These are phyloP conservation scores for Casuarina equisetifolia DNA, from an alignment of 306 rosid genomes.

Conservation along the genomic window DNA sequence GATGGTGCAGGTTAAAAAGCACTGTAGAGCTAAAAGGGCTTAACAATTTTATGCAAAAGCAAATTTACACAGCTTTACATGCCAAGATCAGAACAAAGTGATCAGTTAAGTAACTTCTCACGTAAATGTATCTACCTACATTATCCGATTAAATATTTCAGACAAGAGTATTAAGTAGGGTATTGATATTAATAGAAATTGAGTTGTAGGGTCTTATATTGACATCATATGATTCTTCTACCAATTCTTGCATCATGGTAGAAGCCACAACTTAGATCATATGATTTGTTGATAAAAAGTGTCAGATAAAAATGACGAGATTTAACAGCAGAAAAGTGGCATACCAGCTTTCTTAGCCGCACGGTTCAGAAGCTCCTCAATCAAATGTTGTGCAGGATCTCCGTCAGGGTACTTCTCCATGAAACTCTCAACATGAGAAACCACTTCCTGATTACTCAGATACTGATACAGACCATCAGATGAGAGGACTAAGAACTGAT, in stretches of 20 bases:
- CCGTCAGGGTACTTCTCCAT: constrained; percentile 99
- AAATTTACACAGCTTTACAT: background rate
- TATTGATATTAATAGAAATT: background rate
- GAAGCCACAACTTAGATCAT: constrained; percentile 16
- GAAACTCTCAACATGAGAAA: constrained; percentile 85
- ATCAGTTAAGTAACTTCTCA: background rate
- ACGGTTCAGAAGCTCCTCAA: constrained; percentile 97
- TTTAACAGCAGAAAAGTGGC: constrained; percentile 21
- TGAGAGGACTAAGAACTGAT: constrained; percentile 94
- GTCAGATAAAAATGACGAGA: constrained; percentile 19
- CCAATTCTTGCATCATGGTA: background rate
- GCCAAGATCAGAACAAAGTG: background rate
- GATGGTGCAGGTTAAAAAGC: background rate
- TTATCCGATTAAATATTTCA: background rate
- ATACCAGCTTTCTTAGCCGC: constrained; percentile 99
- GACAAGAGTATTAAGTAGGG: background rate
- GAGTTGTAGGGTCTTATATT: background rate
- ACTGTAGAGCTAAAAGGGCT: background rate
- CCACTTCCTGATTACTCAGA: constrained; percentile 93
- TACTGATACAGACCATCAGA: constrained; percentile 98
- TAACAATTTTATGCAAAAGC: background rate
- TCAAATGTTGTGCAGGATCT: constrained; percentile 98
- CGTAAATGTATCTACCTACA: background rate
- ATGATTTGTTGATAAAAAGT: background rate
- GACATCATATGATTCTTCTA: background rate